Evolutionary conservation across 306 rosid genomes (phyloP).

Genomic region (Citrullus mucosospermus): DNA sequence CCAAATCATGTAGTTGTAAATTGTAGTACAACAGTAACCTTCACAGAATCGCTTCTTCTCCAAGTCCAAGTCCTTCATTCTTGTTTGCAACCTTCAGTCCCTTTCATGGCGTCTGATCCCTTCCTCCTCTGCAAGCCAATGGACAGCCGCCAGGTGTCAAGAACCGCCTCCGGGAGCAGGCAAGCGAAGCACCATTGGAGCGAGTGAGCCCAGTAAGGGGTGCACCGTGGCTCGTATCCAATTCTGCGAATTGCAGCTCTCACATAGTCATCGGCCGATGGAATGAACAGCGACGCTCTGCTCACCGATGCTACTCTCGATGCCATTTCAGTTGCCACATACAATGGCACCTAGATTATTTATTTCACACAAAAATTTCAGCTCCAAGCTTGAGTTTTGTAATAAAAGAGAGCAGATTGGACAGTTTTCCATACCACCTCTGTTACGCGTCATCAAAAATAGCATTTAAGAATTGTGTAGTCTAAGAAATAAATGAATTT

Average conservation of each 20-base stretch:
- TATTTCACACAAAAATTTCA: background rate
- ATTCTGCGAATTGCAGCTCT: slow-evolving; percentile 32
- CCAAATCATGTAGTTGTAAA: background rate
- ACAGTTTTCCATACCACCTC: too few relatives aligned
- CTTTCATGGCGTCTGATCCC: background rate
- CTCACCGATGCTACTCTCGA: slow-evolving; percentile 31
- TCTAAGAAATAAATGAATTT: too few relatives aligned
- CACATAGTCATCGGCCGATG: slow-evolving; percentile 55
- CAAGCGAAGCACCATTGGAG: slow-evolving; percentile 40
- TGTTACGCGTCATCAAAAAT: too few relatives aligned
- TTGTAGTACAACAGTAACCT: background rate
- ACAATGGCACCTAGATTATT: slow-evolving; percentile 42
- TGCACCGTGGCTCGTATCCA: slow-evolving; percentile 38
- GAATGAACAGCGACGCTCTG: slow-evolving; percentile 33
- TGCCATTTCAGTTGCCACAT: slow-evolving; percentile 65
- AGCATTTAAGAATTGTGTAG: too few relatives aligned
- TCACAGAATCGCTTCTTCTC: background rate
- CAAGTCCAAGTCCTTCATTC: background rate
- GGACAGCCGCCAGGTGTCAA: slow-evolving; percentile 62
- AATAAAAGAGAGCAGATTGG: background rate
- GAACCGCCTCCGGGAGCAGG: slow-evolving; percentile 26
- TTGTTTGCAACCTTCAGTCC: background rate
- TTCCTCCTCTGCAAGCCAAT: slow-evolving; percentile 17
- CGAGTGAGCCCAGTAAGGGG: slow-evolving; percentile 69
- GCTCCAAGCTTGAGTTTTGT: background rate